Evolutionary conservation across 2,329 filamentous ascomycete species (phyloP), one percentile per base, ranked within the genome.

Genomic region (Cordyceps militaris): DNA sequence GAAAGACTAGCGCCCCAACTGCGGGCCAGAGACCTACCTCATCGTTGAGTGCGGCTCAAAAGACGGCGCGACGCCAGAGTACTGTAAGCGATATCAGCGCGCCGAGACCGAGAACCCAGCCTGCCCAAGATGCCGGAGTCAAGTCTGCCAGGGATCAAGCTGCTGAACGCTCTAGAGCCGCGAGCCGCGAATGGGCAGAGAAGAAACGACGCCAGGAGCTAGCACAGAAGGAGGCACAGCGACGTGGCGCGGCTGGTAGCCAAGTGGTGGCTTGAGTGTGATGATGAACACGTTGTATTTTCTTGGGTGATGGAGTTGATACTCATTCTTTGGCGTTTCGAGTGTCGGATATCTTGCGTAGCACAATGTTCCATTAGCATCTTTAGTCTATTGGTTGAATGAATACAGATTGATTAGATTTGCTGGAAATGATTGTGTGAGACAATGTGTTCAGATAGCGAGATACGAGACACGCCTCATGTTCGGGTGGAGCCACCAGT

Each of bases 141-240:
- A 82, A 78, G 64, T 65, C 73, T 56, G 82, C 83, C 8, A 74
- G 84, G 46, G 78, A 83, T 63, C 74, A 83, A 64, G 84, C 84
- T 24, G 83, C 84, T 10, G 82, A 86, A 68, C 76, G 80, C 64
- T 83, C 81, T 56, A 76, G 83, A 56, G 74, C 76, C 66, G 76
- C 80, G 59, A 82, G 82, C 62, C 77, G 82, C 34, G 80, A 84
- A 63, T 86, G 83, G 82, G 82, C 82, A 11, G 81, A 84, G 66
- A 83, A 79, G 69, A 79, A 81, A 66, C 74, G 74, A 38, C 72
- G 68, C 19, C 79, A 75, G 65, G 70, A 71, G 56, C 49, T 62
- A 43, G 63, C 65, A 26, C 51, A 59, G 47, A 58, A 47, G 47
- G 56, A 53, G 38, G 30, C 49, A 11, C 46, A 50, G 24, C 16